Percentiles rank a stretch among this genome's conserved stretches.
phyloP scores from a whole-genome alignment of 1,284 basidiomycete species.

The Papiliotrema terrestris region DNA sequence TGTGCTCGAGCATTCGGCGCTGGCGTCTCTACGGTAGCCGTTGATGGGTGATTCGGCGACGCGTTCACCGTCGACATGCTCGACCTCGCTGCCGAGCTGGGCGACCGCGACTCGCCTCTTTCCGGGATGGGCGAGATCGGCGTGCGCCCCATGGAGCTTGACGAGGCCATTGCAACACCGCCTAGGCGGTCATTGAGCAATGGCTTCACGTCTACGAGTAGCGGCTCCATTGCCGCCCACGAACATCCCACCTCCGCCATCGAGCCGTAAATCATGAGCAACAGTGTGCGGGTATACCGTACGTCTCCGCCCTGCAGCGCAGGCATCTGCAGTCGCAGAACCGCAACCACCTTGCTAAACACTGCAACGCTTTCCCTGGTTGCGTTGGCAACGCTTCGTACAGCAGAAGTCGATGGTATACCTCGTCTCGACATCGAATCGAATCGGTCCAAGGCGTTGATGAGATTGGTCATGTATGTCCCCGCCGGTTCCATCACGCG shows the following conservation, averaged over 20 bases:
- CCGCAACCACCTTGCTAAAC: conserved; percentile 81
- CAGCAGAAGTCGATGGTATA: conserved; percentile 61
- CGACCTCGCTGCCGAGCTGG: conserved; percentile 24
- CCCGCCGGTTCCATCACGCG: conserved; percentile 84
- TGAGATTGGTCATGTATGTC: conserved; percentile 75
- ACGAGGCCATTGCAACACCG: conserved; percentile 27
- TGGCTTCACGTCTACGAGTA: conserved; percentile 67
- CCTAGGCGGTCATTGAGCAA: conserved; percentile 54
- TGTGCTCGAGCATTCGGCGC: conserved; percentile 19
- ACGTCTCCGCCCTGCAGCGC: conserved; percentile 66
- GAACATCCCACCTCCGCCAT: conserved; percentile 82
- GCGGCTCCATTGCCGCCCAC: conserved; percentile 74
- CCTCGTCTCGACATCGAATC: conserved; percentile 73
- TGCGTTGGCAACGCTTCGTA: conserved; percentile 74
- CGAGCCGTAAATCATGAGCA: conserved; percentile 85
- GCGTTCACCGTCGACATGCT: conserved; percentile 10
- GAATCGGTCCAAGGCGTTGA: conserved; percentile 86
- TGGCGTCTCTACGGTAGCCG: conserved; percentile 33
- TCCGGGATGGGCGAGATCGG: conserved; percentile 50
- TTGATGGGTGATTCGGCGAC: conserved; percentile 14
- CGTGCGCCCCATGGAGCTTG: conserved; percentile 31
- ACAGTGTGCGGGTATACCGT: conserved; percentile 80
- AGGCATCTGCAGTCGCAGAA: conserved; percentile 74
- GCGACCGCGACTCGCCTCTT: conserved; percentile 40
- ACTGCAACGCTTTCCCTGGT: conserved; percentile 81